A percentile compares a stretch with the other conserved stretches of the same genome.
Conservation (phyloP, 441 rosid species). For the Capsella rubella region DNA sequence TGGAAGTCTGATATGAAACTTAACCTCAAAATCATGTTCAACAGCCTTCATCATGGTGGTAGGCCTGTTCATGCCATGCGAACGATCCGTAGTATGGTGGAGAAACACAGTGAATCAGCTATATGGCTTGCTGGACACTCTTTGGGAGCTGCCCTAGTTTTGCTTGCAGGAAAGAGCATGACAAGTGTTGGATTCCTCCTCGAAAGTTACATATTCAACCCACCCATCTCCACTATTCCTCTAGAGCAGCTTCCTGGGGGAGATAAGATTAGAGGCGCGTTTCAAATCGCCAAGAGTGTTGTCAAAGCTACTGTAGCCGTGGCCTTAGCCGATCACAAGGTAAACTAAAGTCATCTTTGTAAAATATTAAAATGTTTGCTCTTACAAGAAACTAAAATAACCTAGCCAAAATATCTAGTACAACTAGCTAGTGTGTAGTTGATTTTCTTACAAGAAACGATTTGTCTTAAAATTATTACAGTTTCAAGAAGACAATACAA, state of each 20-base stretch:
- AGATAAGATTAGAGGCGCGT: constrained; percentile 25
- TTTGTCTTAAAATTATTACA: not conserved
- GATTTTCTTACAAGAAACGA: not conserved
- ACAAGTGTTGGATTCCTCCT: constrained; percentile 24
- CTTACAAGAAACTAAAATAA: no score
- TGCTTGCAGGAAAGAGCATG: constrained; percentile 51
- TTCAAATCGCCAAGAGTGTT: constrained; percentile 30
- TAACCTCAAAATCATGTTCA: constrained; percentile 18
- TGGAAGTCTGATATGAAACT: constrained; percentile 30
- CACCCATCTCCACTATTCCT: constrained; percentile 50
- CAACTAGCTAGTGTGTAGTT: not conserved
- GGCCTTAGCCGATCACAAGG: constrained; percentile 32
- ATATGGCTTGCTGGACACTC: constrained; percentile 60
- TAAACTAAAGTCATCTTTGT: not conserved
- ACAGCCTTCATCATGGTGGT: constrained; percentile 40
- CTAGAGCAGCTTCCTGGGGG: constrained; percentile 36
- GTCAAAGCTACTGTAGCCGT: constrained; percentile 46
- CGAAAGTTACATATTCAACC: constrained; percentile 53
- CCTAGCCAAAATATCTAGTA: no score
- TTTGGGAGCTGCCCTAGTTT: constrained; percentile 55
- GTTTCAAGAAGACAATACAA: constrained; percentile 13
- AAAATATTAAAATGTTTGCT: not conserved
- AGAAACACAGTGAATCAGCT: not conserved
- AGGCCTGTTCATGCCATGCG: constrained; percentile 20
- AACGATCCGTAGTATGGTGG: constrained; percentile 34